Base-by-base conservation (phyloP, 306 rosid species). In the Begonia masoniana region DNA sequence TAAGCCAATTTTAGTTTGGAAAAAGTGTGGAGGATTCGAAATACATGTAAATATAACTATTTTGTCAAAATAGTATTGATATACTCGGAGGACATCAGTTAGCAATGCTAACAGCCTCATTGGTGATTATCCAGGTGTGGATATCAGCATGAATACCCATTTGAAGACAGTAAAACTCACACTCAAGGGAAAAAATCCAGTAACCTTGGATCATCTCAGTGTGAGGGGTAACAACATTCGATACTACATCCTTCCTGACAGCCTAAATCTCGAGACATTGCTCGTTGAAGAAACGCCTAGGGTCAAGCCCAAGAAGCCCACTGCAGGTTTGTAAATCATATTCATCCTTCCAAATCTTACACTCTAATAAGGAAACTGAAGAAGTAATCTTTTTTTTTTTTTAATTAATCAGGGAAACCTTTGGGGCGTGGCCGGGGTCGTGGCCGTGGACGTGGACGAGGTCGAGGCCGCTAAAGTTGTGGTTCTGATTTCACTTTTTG, bases 151-250 rank as follows among this genome's bases (percentile, higher is more conserved):
- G 85, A 82, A 89, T 66, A 89, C 97, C 41, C 95, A 89, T 65
- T 78, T 89, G 80, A 89, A 89, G 79, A 81, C 85, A 0, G 97
- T 89, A 56, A 89, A 89, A 60, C 89, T 89, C 51, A 85, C 95
- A 10, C 68, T 85, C 63, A 89, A 81, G 75, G 97, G 95, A 62
- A 89, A 85, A 76, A 89, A 85, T 64, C 97, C 97, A 26, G 94
- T 85, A 57, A 89, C 94, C 56, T 60, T 88, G 61, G 97, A 88
- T 71, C 97, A 88, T 78, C 85, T 88, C 68, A 88, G 97, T 50
- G 95, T 88, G 63, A 84, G 95, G 79, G 97, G 97, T 48, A 85
- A 82, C 85, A 85, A 80, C 50, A 88, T 88, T 46, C 82, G 97
- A 12, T 88, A 88, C 58, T 85, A 88, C 46, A 82, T 78, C 58